Base-by-base conservation (phyloP, 176 grass and related monocot species). In the Musa acuminata region DNA sequence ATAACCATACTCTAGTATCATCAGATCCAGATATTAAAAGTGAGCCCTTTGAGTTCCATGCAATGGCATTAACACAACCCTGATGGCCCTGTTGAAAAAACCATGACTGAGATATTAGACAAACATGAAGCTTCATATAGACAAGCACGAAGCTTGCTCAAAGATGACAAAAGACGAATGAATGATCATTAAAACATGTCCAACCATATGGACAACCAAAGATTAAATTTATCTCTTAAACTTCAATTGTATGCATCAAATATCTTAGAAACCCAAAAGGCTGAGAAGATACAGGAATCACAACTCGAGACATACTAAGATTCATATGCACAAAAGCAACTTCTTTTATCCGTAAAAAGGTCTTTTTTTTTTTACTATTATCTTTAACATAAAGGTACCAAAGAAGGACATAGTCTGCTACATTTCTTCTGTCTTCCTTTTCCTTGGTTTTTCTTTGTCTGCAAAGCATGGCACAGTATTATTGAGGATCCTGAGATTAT, bases 11-110 rank as follows among this genome's bases (percentile, higher is more conserved):
- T 75, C 80, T 99, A 69, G 90, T 99, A 75, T 99, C 90, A 78
- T 99, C 90, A 82, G 95, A 99, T 80, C 95, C 95, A 71, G 95
- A 99, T 80, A 99, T 66, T 58, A 99, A 84, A 86, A 99, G 88
- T 20, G 95, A 94, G 76, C 95, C 95, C 63, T 71, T 94, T 55
- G 90, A 84, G 69, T 91, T 99, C 95, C 95, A 99, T 8, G 90
- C 86, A 51, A 99, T 91, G 69, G 90, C 84, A 84, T 99, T 99
- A 48, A 99, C 95, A 22, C 95, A 99, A 78, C 90, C 88, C 72
- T 35, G 35, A 49, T 99, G 95, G 3, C 90, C 90, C 95, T 99
- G 86, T 75, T 52, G 80, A 24, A 52, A 86, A 50, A 78, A 19
- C 11, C 68, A 19, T 43, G 53, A 50, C 0, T 19, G 19, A 49